Evolutionary conservation across 164 flowering plant species (phyloP), one percentile per base, ranked within the genome.

Genomic region (Magnolia officinalis): DNA sequence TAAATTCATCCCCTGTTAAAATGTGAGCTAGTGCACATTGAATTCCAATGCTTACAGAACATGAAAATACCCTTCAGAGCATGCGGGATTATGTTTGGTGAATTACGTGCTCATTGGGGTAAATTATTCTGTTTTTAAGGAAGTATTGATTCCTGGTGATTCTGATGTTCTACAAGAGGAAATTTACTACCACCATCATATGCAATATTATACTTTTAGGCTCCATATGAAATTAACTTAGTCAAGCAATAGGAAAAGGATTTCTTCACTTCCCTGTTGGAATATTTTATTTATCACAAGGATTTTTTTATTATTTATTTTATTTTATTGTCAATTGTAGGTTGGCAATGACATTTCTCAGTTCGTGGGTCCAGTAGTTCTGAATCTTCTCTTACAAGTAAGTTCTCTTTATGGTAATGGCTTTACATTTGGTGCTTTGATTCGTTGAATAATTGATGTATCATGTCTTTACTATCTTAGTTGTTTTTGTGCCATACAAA

Each of bases 341-440:
- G 84, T 92, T 75, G 92, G 92, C 72, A 90, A 88, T 82, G 96
- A 92, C 84, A 79, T 85, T 79, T 87, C 90, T 31, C 96, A 90
- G 82, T 92, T 92, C 76, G 90, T 90, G 31, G 96, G 96, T 50
- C 96, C 96, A 26, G 76, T 87, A 50, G 64, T 89, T 75, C 76
- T 92, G 84, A 92, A 81, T 82, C 80, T 74, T 29, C 92, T 92
- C 68, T 78, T 92, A 67, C 75, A 86, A 91, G 96, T 88, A 2
- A 76, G 85, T 83, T 67, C 67, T 82, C 70, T 76, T 75, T 51
- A 73, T 76, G 6, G 16, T 18, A 50, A 61, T 49, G 66, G 24
- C 66, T 73, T 61, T n/a, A 4, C 49, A 50, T 29, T 16, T 55
- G 14, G 50, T 67, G 5, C 2, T 4, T 18, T 67, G 24, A 21